Evolutionary conservation across 306 rosid species (phyloP), one percentile per base, ranked within the genome.

Genomic region (Styphnolobium japonicum): DNA sequence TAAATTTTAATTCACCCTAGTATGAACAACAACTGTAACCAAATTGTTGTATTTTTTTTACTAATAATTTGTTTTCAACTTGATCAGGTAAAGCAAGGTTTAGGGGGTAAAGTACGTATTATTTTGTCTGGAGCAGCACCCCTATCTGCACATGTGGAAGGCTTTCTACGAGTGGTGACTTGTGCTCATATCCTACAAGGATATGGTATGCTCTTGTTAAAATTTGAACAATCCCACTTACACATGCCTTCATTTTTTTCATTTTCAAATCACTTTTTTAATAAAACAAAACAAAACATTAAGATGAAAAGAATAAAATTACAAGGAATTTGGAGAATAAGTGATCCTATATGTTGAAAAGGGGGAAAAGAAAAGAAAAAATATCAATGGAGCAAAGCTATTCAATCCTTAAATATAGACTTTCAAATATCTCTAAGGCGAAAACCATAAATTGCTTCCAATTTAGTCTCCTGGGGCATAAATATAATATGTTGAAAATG

Each of bases 81-180:
- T 83, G 43, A 77, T 81, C 79, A 95, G 98, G 89, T 94, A 48
- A 94, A 89, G 81, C 85, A 90, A 86, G 94, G 88, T 22, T 84
- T 94, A 73, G 98, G 98, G 56, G 96, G 98, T 70, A 88, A 71
- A 0, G 93, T 94, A 18, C 90, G 98, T 39, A 85, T 94, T 62
- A 83, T 94, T 82, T 84, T 94, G 65, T 94, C 98, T 40, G 98
- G 97, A 81, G 98, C 92, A 61, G 98, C 98, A 40, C 98, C 98
- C 73, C 92, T 94, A 45, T 81, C 97, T 11, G 36, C 52, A 67
- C 96, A 94, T 27, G 94, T 94, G 10, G 98, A 94, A 85, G 49
- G 89, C 70, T 94, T 80, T 87, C 82, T 94, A 29, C 88, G 96
- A 65, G 97, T 94, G 48, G 98, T 94, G 65, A 49, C 97, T 1